phyloP scores from a whole-genome alignment of 1,139 yeast species.

The Nakaseomyces bracarensis region DNA sequence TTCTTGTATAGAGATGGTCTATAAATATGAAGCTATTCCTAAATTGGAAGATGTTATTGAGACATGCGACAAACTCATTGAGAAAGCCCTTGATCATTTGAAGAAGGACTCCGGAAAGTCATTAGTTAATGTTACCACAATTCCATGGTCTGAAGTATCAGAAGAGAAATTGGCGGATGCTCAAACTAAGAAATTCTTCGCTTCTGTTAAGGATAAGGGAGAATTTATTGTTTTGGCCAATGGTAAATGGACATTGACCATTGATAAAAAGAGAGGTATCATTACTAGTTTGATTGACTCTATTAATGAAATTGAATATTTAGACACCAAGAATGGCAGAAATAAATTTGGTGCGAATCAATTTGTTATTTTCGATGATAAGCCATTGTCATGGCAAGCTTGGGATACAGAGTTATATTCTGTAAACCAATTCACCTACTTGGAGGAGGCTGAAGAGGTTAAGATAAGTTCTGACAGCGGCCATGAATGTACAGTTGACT shows the following conservation, averaged over 20 bases:
- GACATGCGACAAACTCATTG: slow-evolving; percentile 45
- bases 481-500: slow-evolving; percentile 52
- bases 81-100: slow-evolving; percentile 43
- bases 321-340: slow-evolving; percentile 47
- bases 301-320: slow-evolving; percentile 53
- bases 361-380: slow-evolving; percentile 73
- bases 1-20: slow-evolving; percentile 89
- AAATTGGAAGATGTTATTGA: slow-evolving; percentile 54
- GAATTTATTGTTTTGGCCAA: slow-evolving; percentile 41
- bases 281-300: slow-evolving; percentile 61
- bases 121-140: slow-evolving; percentile 34
- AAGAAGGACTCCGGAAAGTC: slow-evolving; percentile 12
- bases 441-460: slow-evolving; percentile 40
- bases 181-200: slow-evolving; percentile 2
- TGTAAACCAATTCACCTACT: slow-evolving; percentile 54
- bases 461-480: slow-evolving; percentile 48
- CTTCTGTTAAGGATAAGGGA: slow-evolving; percentile 12
- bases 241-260: slow-evolving; percentile 48
- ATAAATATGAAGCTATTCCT: slow-evolving; percentile 82
- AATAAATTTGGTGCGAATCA: slow-evolving; percentile 62
- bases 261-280: slow-evolving; percentile 50
- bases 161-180: background rate
- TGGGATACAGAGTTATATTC: slow-evolving; percentile 96
- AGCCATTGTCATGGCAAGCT: slow-evolving; percentile 85
- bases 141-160: slow-evolving; percentile 18